Conservation (phyloP, 1,139 yeast species). For the Sugiyamaella castrensis region DNA sequence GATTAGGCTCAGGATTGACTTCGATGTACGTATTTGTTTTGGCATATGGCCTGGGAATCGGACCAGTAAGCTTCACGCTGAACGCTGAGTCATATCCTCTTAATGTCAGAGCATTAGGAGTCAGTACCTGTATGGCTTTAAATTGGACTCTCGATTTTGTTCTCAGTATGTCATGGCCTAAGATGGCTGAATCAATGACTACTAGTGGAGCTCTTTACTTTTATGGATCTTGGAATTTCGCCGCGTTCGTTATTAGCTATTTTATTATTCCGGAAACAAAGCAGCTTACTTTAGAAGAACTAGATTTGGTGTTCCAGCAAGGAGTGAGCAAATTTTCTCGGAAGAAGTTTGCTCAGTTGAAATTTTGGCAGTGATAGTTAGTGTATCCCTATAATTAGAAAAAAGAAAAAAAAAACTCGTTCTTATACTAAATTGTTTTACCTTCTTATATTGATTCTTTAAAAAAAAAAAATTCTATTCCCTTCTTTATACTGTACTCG, state of each 20-base stretch:
- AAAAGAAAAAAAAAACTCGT: too few species aligned
- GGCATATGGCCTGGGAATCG: constrained; percentile 67
- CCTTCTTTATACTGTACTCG: too few species aligned
- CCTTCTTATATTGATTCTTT: too few species aligned
- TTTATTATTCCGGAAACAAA: constrained; percentile 11
- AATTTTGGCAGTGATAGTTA: too few species aligned
- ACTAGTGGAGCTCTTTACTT: constrained; percentile 14
- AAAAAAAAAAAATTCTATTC: too few species aligned
- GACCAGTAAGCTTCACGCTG: constrained; percentile 72
- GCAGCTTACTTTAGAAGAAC: constrained; percentile 14
- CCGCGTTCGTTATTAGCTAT: constrained; percentile 9
- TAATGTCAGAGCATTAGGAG: constrained; percentile 66
- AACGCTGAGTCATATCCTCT: constrained; percentile 71
- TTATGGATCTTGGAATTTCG: constrained; percentile 15
- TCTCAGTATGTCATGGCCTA: constrained; percentile 53
- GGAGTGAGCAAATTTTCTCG: too few species aligned
- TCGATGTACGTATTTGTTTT: constrained; percentile 53
- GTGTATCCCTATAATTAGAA: too few species aligned
- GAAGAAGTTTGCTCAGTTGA: too few species aligned
- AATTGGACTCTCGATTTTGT: constrained; percentile 64
- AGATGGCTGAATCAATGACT: constrained; percentile 34
- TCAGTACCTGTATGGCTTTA: constrained; percentile 67
- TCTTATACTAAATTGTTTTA: too few species aligned
- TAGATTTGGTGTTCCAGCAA: constrained; percentile 11
- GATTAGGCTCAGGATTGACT: constrained; percentile 14